phyloP scores from a whole-genome alignment of 2,329 filamentous ascomycete species.

The Colletotrichum sp. region DNA sequence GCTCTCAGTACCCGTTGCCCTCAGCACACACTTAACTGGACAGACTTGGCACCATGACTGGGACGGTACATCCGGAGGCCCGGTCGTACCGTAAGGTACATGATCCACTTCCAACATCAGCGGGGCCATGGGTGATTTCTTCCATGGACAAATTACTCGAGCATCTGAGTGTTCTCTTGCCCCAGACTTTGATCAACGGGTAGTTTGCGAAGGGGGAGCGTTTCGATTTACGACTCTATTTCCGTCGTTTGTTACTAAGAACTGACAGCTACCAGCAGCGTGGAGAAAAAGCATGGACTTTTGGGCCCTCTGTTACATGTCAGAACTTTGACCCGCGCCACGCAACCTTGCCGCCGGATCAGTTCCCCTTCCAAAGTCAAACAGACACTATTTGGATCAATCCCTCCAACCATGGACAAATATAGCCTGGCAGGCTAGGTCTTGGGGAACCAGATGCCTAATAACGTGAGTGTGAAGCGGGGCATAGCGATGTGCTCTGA shows the following conservation, averaged over 20 bases:
- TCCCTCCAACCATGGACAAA: background rate
- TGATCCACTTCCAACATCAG: conserved; percentile 1
- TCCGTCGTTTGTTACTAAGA: background rate
- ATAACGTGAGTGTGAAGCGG: background rate
- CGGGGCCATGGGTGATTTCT: background rate
- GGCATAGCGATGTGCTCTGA: background rate
- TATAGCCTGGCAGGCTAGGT: background rate
- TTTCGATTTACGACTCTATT: background rate
- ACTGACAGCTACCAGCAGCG: background rate
- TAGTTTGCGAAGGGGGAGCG: background rate
- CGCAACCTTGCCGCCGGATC: background rate
- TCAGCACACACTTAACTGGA: background rate
- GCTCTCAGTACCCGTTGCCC: background rate
- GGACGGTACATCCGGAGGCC: conserved; percentile 11
- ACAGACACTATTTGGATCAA: conserved; percentile 5
- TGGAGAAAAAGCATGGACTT: background rate
- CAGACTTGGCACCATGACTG: background rate
- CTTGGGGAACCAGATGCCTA: background rate
- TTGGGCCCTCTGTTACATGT: conserved; percentile 7
- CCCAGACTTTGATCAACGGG: background rate
- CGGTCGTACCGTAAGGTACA: background rate
- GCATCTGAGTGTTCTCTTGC: background rate
- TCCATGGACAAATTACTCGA: background rate
- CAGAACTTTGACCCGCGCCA: conserved; percentile 3
- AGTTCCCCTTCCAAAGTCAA: conserved; percentile 6